Conservation (phyloP, 148 eudicot genomes). For the Arctostaphylos glauca region DNA sequence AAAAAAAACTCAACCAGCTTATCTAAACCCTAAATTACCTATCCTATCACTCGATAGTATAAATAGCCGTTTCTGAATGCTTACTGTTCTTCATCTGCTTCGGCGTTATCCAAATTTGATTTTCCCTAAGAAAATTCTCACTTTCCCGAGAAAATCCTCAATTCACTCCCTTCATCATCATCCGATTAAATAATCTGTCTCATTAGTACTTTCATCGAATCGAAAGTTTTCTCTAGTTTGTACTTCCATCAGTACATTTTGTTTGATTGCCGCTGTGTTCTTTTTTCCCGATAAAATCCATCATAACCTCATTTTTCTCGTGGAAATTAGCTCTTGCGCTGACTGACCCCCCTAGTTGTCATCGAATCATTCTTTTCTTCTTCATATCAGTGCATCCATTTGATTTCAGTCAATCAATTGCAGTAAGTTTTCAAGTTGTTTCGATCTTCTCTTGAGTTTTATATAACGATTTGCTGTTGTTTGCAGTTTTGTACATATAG, state of each 20-base stretch:
- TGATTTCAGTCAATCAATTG: too few species aligned
- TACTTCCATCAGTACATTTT: background rate
- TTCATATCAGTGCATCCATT: background rate
- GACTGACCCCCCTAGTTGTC: background rate
- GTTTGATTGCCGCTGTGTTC: background rate
- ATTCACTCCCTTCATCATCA: background rate
- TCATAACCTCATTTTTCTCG: background rate
- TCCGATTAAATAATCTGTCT: background rate
- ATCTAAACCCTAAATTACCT: conserved; percentile 9
- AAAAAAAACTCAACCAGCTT: background rate
- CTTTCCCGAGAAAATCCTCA: conserved; percentile 5
- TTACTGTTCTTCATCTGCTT: background rate
- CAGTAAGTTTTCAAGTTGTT: background rate
- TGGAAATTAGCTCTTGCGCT: background rate
- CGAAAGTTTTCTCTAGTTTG: background rate
- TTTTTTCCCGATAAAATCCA: background rate
- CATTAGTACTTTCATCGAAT: background rate
- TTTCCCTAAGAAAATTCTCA: background rate
- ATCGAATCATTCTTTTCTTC: background rate
- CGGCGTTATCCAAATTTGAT: background rate
- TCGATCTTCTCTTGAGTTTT: background rate
- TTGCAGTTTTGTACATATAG: background rate
- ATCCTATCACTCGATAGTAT: background rate
- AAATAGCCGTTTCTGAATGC: background rate
- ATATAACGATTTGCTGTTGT: background rate